Conservation (phyloP, 441 rosid genomes). For the Manihot esculenta region DNA sequence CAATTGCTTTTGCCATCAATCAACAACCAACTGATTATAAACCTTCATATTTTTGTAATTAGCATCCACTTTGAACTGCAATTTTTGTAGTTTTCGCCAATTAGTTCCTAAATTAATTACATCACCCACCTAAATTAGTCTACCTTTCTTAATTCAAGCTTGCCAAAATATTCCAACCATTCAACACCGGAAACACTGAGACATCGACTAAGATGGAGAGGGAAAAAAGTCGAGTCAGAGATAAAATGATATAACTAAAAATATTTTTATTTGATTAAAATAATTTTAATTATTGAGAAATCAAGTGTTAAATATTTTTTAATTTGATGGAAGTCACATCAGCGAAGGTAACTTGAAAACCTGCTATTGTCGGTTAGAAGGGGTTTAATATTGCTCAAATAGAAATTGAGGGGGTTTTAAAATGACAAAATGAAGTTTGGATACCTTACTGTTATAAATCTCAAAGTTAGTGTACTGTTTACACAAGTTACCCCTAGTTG, state of each 20-base stretch:
- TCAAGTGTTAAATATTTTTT: too few species aligned
- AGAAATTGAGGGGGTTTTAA: too few species aligned
- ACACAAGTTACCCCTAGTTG: too few species aligned
- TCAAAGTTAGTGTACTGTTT: too few species aligned
- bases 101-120: constrained; percentile 60
- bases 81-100: constrained; percentile 59
- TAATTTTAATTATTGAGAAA: too few species aligned
- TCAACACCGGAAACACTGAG: constrained; percentile 70
- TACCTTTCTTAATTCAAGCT: constrained; percentile 69
- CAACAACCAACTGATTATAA: constrained; percentile 63
- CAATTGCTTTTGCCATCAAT: constrained; percentile 65
- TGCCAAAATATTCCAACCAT: constrained; percentile 81
- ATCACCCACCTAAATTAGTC: constrained; percentile 85
- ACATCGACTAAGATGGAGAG: constrained; percentile 69
- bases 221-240: constrained; percentile 55
- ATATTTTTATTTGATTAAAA: too few species aligned
- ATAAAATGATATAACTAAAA: constrained; percentile 76
- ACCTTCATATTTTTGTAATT: constrained; percentile 79
- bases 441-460: too few species aligned
- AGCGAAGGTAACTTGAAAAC: too few species aligned
- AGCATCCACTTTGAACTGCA: constrained; percentile 80
- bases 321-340: too few species aligned
- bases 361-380: too few species aligned
- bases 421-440: too few species aligned
- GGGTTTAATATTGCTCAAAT: too few species aligned